Percentiles rank a stretch among this genome's conserved stretches.
Conservation (phyloP, 176 grass and related monocot genomes). For the Neostapfia colusana region DNA sequence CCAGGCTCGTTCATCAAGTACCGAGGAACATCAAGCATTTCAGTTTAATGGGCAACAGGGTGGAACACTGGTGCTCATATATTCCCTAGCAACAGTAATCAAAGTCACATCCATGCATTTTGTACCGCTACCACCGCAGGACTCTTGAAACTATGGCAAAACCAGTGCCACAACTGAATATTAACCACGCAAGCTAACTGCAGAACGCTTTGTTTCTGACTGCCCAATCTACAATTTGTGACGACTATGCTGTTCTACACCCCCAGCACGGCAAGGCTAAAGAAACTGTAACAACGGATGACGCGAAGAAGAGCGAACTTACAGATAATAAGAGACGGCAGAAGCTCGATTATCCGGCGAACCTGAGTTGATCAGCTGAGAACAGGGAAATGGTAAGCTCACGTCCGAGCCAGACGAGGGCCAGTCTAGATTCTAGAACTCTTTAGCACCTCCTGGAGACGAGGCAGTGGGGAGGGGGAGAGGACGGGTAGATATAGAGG, state of each 20-base stretch:
- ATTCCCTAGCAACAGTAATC: background rate
- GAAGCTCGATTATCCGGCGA: background rate
- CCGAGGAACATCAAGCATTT: background rate
- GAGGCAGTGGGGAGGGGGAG: background rate
- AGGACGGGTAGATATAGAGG: constrained; percentile 27
- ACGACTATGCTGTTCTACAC: too few relatives aligned
- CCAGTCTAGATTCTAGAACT: constrained; percentile 28
- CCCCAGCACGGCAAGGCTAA: constrained; percentile 55
- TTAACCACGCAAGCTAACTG: background rate
- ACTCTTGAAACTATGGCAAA: background rate
- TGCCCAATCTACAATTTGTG: too few relatives aligned
- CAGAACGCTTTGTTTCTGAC: too few relatives aligned
- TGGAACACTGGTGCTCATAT: constrained; percentile 32
- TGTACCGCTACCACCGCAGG: background rate
- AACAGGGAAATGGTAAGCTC: background rate
- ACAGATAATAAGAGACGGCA: background rate
- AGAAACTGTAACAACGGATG: constrained; percentile 1
- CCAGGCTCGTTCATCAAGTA: constrained; percentile 22
- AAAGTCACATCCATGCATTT: background rate
- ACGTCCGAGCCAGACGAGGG: background rate
- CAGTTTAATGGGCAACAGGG: constrained; percentile 16
- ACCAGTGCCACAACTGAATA: background rate
- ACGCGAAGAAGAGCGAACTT: constrained; percentile 30
- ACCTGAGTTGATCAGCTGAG: constrained; percentile 4
- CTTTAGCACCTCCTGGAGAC: constrained; percentile 10